A percentile compares a stretch with the other conserved stretches of the same genome.
Conservation (phyloP, 257 asterid species). For the Solanum stenotomum region DNA sequence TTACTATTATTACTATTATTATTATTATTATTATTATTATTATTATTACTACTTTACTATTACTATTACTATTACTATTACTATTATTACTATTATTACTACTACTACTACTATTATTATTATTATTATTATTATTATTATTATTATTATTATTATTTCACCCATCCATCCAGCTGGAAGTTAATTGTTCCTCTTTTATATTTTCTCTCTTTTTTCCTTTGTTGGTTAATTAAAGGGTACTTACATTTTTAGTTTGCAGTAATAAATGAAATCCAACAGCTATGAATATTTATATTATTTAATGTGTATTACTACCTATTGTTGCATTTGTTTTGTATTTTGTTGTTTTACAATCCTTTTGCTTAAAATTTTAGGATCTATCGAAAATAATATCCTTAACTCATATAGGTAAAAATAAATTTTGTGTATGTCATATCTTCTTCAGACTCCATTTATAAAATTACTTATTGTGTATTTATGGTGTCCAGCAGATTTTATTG, state of each 20-base stretch:
- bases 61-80: not conserved
- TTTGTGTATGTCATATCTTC: too few species aligned
- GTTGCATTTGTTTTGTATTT: not conserved
- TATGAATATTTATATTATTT: not conserved
- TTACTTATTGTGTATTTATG: too few species aligned
- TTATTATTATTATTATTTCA: not conserved
- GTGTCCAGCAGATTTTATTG: not conserved
- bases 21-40: too few species aligned
- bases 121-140: too few species aligned
- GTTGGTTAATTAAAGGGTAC: not conserved
- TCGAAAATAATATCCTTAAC: accelerated
- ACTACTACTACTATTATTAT: too few species aligned
- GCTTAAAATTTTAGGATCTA: not conserved
- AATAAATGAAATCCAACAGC: not conserved
- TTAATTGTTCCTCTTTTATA: not conserved
- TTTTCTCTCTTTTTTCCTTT: not conserved
- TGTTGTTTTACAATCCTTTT: not conserved
- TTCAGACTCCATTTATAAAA: too few species aligned
- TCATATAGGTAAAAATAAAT: too few species aligned
- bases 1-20: not conserved
- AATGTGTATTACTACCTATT: not conserved
- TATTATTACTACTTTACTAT: too few species aligned
- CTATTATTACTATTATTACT: too few species aligned
- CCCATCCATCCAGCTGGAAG: not conserved
- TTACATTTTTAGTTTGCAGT: not conserved